A percentile compares a stretch with the other conserved stretches of the same genome.
Evolutionary conservation across 352 stramenopile genomes (phyloP).

Genomic region (Phytophthora kernoviae): DNA sequence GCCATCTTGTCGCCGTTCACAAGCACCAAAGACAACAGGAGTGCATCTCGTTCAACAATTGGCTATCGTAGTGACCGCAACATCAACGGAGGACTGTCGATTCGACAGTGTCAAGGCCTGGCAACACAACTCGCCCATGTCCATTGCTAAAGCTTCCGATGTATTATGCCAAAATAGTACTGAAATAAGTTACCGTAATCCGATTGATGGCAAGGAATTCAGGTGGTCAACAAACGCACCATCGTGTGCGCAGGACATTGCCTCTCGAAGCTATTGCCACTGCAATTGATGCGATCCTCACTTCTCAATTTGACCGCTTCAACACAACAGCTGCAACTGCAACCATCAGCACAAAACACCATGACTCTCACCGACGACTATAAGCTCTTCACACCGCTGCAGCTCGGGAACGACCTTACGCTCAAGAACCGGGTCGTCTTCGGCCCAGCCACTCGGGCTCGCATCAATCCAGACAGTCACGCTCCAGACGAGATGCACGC

Average conservation of each 20-base stretch:
- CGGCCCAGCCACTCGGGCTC: slow-evolving; percentile 43
- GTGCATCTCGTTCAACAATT: no score
- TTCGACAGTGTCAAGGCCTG: no score
- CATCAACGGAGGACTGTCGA: no score
- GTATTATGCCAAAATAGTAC: slow-evolving; percentile 2
- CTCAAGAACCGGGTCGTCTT: slow-evolving; percentile 58
- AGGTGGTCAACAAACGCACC: no score
- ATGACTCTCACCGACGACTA: slow-evolving; percentile 34
- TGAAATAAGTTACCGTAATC: slow-evolving; percentile 2
- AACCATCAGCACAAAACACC: background rate
- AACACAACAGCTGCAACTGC: slow-evolving; percentile 4
- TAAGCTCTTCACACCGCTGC: slow-evolving; percentile 40
- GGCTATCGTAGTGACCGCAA: no score
- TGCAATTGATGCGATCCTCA: slow-evolving; percentile 1
- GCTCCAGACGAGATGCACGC: slow-evolving; percentile 30
- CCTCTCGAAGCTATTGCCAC: no score
- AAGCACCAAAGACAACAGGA: no score
- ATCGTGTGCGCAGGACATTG: no score
- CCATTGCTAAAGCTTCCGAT: no score
- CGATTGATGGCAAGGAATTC: background rate
- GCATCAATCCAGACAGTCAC: slow-evolving; percentile 18
- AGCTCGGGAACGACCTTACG: slow-evolving; percentile 23
- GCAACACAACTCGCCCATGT: no score
- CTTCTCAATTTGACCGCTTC: slow-evolving; percentile 15
- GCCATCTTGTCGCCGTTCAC: background rate